phyloP scores from a whole-genome alignment of 441 rosid species.

The Adansonia grandidieri region DNA sequence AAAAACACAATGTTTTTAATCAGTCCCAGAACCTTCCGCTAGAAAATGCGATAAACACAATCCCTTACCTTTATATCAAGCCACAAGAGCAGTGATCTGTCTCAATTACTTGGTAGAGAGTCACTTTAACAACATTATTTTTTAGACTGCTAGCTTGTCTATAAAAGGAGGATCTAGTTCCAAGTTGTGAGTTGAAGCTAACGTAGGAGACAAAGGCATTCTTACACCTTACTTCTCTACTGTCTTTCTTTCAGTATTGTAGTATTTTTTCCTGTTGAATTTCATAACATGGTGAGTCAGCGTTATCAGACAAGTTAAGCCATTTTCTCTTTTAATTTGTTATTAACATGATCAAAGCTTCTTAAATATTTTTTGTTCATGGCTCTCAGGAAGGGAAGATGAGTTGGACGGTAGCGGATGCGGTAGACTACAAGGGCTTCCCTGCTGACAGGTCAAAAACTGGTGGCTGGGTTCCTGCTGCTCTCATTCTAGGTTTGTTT shows the following conservation, averaged over 20 bases:
- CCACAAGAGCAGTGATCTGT: constrained; percentile 35
- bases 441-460: constrained; percentile 65
- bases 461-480: constrained; percentile 71
- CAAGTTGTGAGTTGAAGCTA: constrained; percentile 24
- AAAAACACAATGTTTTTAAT: not conserved
- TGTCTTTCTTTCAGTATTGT: constrained; percentile 21
- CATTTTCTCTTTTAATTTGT: not conserved
- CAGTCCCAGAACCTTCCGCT: constrained; percentile 39
- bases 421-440: constrained; percentile 54
- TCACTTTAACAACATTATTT: constrained; percentile 30
- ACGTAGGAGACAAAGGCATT: constrained; percentile 18
- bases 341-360: not conserved
- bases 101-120: constrained; percentile 41
- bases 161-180: constrained; percentile 41
- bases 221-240: constrained; percentile 4
- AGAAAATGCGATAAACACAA: constrained; percentile 30
- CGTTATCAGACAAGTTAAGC: too few species aligned
- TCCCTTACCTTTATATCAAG: constrained; percentile 34
- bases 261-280: not conserved
- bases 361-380: not conserved
- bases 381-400: constrained; percentile 51
- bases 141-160: constrained; percentile 25
- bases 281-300: constrained; percentile 36
- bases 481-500: constrained; percentile 57
- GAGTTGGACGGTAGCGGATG: constrained; percentile 57